Percentiles rank a stretch among this genome's conserved stretches.
These are phyloP conservation scores for Peronosclerospora sorghi DNA, from an alignment of 352 stramenopile species.

Conservation along the genomic window DNA sequence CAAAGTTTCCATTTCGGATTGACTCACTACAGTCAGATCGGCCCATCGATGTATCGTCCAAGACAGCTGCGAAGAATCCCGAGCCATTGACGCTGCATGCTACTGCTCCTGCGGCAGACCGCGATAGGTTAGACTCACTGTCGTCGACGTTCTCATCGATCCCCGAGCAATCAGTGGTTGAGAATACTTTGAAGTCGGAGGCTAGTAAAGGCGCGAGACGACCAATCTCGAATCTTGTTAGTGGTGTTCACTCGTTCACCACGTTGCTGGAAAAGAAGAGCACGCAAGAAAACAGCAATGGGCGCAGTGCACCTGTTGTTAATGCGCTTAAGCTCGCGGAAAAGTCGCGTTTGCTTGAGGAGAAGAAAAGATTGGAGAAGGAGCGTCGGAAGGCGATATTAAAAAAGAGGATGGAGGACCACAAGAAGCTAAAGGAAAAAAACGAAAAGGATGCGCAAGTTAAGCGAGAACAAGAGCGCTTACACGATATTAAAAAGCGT, in stretches of 20 bases:
- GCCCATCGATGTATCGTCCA: not conserved
- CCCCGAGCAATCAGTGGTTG: slow-evolving; percentile 24
- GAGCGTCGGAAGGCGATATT: slow-evolving; percentile 49
- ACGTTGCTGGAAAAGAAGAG: slow-evolving; percentile 53
- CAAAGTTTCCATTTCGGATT: not conserved
- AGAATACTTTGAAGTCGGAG: slow-evolving; percentile 13
- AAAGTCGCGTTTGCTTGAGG: slow-evolving; percentile 45
- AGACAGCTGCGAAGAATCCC: not conserved
- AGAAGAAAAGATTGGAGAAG: slow-evolving; percentile 60
- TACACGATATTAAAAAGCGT: slow-evolving; percentile 62
- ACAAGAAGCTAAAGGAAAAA: slow-evolving; percentile 69
- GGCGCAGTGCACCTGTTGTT: slow-evolving; percentile 38
- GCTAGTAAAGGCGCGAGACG: slow-evolving; percentile 17
- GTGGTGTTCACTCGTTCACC: slow-evolving; percentile 61
- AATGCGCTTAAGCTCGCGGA: slow-evolving; percentile 66
- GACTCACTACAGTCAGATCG: slow-evolving; percentile 1
- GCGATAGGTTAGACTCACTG: slow-evolving; percentile 26
- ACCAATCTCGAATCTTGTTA: slow-evolving; percentile 50
- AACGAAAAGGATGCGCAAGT: slow-evolving; percentile 54
- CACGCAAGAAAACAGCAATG: slow-evolving; percentile 13
- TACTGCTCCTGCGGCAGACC: not conserved
- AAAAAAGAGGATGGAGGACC: slow-evolving; percentile 60
- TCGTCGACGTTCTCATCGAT: slow-evolving; percentile 48
- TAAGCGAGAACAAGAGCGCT: slow-evolving; percentile 50
- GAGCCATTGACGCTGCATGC: not conserved